These are phyloP conservation scores for Eugenia klotzschiana DNA, from an alignment of 441 rosid genomes.

Conservation along the genomic window DNA sequence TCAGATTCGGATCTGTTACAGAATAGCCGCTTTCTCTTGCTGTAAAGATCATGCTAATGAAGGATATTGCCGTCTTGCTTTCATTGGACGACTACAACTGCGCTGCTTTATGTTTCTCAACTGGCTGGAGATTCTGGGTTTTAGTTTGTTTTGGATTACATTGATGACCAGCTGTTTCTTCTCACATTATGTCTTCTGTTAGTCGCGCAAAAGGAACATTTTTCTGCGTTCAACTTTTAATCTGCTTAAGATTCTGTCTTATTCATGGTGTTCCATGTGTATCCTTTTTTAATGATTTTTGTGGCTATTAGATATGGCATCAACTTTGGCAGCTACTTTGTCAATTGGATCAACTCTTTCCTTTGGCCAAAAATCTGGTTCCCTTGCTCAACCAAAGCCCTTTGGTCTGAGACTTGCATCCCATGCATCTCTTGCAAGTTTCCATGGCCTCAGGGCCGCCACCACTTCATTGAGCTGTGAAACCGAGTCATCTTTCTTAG, in stretches of 20 bases:
- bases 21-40: neutral
- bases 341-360: conserved; percentile 40
- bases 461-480: conserved; percentile 27
- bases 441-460: conserved; percentile 59
- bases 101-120: neutral
- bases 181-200: neutral
- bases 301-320: conserved; percentile 36
- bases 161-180: neutral
- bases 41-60: neutral
- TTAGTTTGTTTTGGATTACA: neutral
- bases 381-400: conserved; percentile 24
- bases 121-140: neutral
- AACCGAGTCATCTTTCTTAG: conserved; percentile 37
- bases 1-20: neutral
- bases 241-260: neutral
- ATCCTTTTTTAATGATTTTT: neutral
- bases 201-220: neutral
- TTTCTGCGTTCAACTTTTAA: neutral
- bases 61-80: neutral
- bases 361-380: conserved; percentile 29
- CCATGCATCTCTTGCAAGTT: conserved; percentile 24
- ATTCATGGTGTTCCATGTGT: neutral
- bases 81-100: neutral
- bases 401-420: conserved; percentile 20
- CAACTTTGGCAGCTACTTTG: conserved; percentile 52